Conservation (phyloP, 768 basidiomycete genomes). For the Mycena venus region DNA sequence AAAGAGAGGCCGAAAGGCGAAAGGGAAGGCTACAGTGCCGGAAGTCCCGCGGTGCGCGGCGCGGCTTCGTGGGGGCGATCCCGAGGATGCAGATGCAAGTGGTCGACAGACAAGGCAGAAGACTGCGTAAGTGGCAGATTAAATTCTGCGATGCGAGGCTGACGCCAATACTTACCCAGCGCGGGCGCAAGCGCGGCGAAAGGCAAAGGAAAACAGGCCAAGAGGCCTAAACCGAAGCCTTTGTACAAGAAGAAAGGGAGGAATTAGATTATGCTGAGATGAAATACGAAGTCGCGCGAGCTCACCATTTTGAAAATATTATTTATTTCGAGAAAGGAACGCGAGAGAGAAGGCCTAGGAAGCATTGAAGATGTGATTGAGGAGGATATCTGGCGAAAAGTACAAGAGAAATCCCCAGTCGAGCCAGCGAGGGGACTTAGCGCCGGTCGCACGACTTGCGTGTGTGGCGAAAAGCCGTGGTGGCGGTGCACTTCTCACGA, state of each 20-base stretch:
- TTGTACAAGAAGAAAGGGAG: background rate
- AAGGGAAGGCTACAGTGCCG: background rate
- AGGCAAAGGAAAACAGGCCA: background rate
- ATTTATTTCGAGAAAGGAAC: background rate
- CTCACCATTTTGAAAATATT: background rate
- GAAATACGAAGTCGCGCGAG: background rate
- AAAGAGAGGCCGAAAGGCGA: background rate
- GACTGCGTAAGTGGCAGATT: background rate
- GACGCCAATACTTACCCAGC: background rate
- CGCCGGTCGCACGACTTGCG: background rate
- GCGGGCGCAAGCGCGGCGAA: background rate
- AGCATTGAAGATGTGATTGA: background rate
- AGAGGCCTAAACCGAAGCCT: background rate
- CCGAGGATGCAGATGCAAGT: background rate
- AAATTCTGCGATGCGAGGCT: background rate
- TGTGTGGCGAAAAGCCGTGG: background rate
- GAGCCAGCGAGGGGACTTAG: background rate
- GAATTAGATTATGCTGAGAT: background rate
- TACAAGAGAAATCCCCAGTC: background rate
- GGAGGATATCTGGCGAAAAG: background rate
- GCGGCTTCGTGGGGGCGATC: background rate
- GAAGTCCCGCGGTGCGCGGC: no score
- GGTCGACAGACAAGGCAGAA: background rate
- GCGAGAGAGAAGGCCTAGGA: background rate
- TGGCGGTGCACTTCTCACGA: background rate